Conservation (phyloP, 163 green algal species). For the Picocystis sp. region DNA sequence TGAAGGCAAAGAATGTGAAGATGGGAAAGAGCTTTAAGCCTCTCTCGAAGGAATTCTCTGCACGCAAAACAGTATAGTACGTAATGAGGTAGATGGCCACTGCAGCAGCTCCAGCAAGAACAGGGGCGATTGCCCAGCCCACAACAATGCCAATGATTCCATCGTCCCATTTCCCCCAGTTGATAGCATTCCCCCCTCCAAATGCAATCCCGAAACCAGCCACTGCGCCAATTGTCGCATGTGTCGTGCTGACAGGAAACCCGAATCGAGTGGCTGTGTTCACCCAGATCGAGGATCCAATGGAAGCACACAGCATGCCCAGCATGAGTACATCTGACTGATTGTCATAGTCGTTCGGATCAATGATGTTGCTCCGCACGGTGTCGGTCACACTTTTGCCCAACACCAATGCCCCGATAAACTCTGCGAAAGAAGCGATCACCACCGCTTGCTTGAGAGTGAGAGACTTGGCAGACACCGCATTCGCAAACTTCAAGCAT, state of each 20-base stretch:
- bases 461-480: conserved; percentile 22
- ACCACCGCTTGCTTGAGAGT: conserved; percentile 19
- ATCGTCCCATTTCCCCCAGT: no score
- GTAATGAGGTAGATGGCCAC: conserved; percentile 11
- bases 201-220: no score
- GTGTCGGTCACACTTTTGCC: not conserved
- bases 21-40: conserved; percentile 7
- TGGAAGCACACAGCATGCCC: no score
- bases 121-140: conserved; percentile 14
- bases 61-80: conserved; percentile 6
- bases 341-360: no score
- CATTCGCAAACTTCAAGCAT: conserved; percentile 11
- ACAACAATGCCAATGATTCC: no score
- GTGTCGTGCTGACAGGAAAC: conserved; percentile 20
- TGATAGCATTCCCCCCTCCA: no score
- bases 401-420: no score
- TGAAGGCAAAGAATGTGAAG: not conserved
- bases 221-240: conserved; percentile 19
- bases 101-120: conserved; percentile 7
- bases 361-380: not conserved
- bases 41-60: conserved; percentile 6
- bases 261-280: conserved; percentile 9
- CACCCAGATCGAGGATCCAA: no score
- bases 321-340: no score
- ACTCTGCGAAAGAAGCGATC: conserved; percentile 1